Percentiles rank a stretch among this genome's conserved stretches.
Evolutionary conservation across 2,329 filamentous ascomycete genomes (phyloP).

Genomic region (Colletotrichum higginsianum): DNA sequence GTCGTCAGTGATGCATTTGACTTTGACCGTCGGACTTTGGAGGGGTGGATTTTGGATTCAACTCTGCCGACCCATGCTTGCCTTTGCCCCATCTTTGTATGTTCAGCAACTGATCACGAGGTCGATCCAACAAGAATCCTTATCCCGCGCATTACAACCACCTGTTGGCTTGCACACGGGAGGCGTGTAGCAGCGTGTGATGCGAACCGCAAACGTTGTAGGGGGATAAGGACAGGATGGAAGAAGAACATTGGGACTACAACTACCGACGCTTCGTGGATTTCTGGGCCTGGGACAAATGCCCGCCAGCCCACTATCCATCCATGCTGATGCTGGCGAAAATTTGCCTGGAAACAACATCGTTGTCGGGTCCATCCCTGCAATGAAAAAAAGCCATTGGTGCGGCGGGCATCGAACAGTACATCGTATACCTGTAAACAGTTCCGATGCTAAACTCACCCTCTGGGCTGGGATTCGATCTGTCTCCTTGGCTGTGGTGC

Average conservation of each 20-base stretch:
- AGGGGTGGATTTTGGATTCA: constrained; percentile 15
- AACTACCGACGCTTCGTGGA: constrained; percentile 25
- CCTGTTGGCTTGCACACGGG: neutral
- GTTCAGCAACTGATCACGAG: constrained; percentile 33
- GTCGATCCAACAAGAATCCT: constrained; percentile 14
- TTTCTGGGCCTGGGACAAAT: constrained; percentile 19
- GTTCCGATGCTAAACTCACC: neutral
- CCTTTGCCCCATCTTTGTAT: constrained; percentile 11
- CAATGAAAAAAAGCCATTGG: too few relatives aligned
- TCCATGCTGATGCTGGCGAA: constrained; percentile 12
- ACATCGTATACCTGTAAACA: too few relatives aligned
- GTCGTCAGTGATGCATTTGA: constrained; percentile 40
- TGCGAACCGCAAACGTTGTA: constrained; percentile 7
- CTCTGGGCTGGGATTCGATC: neutral
- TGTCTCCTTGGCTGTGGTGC: neutral
- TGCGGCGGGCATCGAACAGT: neutral
- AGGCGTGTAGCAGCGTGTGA: neutral
- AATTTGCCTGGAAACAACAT: constrained; percentile 7
- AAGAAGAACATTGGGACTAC: constrained; percentile 13
- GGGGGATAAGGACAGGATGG: neutral
- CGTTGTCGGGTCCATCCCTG: constrained; percentile 23
- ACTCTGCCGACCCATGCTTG: constrained; percentile 10
- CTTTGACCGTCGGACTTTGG: constrained; percentile 26
- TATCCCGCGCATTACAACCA: constrained; percentile 1
- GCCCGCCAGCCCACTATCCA: neutral